Evolutionary conservation across 805 yeast species (phyloP).

Genomic region (Kodamaea leandrae): DNA sequence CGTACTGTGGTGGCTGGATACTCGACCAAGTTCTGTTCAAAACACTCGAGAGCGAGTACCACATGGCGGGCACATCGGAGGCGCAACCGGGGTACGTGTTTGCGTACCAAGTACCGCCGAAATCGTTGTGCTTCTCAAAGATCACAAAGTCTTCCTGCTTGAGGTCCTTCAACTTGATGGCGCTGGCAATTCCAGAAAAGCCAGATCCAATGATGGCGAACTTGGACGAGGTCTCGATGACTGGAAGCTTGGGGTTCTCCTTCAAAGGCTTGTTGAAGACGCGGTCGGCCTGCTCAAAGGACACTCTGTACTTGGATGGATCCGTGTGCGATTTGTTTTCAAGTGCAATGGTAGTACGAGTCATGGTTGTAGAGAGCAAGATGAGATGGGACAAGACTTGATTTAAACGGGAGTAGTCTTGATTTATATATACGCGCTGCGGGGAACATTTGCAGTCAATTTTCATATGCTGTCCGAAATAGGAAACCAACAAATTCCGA

Average conservation of each 20-base stretch:
- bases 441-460: no score
- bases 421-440: no score
- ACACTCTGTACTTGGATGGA: slow-evolving; percentile 31
- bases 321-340: slow-evolving; percentile 27
- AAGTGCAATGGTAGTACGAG: slow-evolving; percentile 5
- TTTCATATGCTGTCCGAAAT: no score
- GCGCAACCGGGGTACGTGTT: slow-evolving; percentile 47
- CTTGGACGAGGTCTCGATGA: slow-evolving; percentile 24
- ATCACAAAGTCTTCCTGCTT: slow-evolving; percentile 30
- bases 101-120: slow-evolving; percentile 47
- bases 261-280: slow-evolving; percentile 21
- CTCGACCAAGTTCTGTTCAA: slow-evolving; percentile 37
- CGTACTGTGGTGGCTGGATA: slow-evolving; percentile 41
- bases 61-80: slow-evolving; percentile 43
- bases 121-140: slow-evolving; percentile 38
- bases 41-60: slow-evolving; percentile 37
- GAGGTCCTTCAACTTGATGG: slow-evolving; percentile 25
- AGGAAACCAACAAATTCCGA: no score
- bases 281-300: slow-evolving; percentile 24
- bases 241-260: slow-evolving; percentile 21
- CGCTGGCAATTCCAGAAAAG: slow-evolving; percentile 36
- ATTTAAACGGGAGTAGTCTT: no score
- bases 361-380: not conserved
- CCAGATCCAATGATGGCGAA: slow-evolving; percentile 42
- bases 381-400: no score